Conservation (phyloP, 2,329 filamentous ascomycete species). For the Zymoseptoria brevis region DNA sequence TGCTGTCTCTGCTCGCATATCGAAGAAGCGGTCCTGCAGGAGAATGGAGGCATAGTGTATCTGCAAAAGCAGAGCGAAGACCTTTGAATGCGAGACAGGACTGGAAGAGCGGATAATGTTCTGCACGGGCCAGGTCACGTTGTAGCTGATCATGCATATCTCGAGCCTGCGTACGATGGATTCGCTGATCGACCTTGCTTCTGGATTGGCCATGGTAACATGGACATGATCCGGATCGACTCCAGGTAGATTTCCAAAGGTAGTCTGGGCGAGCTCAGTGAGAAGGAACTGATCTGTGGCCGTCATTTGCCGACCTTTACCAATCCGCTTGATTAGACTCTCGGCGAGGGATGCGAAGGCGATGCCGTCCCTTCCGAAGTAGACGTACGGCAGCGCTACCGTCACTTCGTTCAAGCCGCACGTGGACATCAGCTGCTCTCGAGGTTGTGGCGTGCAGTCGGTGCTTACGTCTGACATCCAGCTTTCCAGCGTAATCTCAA, state of each 20-base stretch:
- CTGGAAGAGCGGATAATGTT: slow-evolving; percentile 66
- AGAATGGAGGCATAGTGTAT: slow-evolving; percentile 61
- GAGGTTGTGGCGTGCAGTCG: slow-evolving; percentile 59
- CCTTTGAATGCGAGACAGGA: slow-evolving; percentile 58
- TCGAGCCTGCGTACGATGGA: slow-evolving; percentile 10
- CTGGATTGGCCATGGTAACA: slow-evolving; percentile 41
- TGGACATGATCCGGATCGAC: slow-evolving; percentile 57
- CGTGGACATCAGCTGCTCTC: slow-evolving; percentile 56
- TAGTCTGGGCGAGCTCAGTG: slow-evolving; percentile 67
- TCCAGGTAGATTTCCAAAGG: slow-evolving; percentile 48
- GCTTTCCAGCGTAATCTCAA: slow-evolving; percentile 60
- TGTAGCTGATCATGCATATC: slow-evolving; percentile 13
- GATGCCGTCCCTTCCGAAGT: slow-evolving; percentile 67
- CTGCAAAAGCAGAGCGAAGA: slow-evolving; percentile 73
- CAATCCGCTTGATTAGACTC: slow-evolving; percentile 67
- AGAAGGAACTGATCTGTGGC: slow-evolving; percentile 67
- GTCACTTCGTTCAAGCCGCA: slow-evolving; percentile 61
- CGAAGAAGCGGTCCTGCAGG: slow-evolving; percentile 47
- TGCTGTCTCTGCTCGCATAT: slow-evolving; percentile 13
- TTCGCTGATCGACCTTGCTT: slow-evolving; percentile 32
- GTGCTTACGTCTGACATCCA: slow-evolving; percentile 72
- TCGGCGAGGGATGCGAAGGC: slow-evolving; percentile 58
- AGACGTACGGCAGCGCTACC: slow-evolving; percentile 61
- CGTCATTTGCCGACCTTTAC: slow-evolving; percentile 42
- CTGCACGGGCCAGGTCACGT: slow-evolving; percentile 50